Evolutionary conservation across 2,329 filamentous ascomycete species (phyloP).

Genomic region (Colletotrichum sp.): DNA sequence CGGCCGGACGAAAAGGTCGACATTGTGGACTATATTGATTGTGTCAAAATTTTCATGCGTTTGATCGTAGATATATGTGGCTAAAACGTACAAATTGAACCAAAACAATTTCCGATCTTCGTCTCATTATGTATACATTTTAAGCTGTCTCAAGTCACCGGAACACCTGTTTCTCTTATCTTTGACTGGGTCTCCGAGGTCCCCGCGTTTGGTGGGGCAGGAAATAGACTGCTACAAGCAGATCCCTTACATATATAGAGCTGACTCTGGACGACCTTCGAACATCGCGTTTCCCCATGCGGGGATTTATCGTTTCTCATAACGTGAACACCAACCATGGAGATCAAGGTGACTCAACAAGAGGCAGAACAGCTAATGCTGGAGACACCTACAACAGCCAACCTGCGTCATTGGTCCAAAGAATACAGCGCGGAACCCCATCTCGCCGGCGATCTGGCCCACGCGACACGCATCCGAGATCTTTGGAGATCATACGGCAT

Average conservation of each 20-base stretch:
- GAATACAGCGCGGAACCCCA: conserved; percentile 25
- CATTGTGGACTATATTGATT: neutral
- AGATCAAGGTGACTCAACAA: conserved; percentile 17
- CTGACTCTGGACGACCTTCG: neutral
- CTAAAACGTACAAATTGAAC: neutral
- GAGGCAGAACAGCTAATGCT: conserved; percentile 27
- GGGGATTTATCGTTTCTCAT: neutral
- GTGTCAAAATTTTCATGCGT: neutral
- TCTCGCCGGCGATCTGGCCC: conserved; percentile 25
- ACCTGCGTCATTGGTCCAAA: conserved; percentile 25
- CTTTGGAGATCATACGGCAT: conserved; percentile 27
- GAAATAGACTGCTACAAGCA: neutral
- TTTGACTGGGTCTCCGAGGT: neutral
- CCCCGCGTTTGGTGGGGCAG: neutral
- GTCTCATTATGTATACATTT: neutral
- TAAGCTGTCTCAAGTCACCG: neutral
- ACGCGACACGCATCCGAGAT: conserved; percentile 24
- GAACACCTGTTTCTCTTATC: neutral
- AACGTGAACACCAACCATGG: neutral
- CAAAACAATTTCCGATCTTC: neutral
- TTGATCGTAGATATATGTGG: neutral
- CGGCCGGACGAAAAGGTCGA: conserved; percentile 10
- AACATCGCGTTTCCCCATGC: neutral
- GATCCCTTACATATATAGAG: neutral
- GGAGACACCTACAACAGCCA: conserved; percentile 16